These are phyloP conservation scores for Rusavskia elegans DNA, from an alignment of 495 filamentous ascomycete genomes.

Conservation along the genomic window DNA sequence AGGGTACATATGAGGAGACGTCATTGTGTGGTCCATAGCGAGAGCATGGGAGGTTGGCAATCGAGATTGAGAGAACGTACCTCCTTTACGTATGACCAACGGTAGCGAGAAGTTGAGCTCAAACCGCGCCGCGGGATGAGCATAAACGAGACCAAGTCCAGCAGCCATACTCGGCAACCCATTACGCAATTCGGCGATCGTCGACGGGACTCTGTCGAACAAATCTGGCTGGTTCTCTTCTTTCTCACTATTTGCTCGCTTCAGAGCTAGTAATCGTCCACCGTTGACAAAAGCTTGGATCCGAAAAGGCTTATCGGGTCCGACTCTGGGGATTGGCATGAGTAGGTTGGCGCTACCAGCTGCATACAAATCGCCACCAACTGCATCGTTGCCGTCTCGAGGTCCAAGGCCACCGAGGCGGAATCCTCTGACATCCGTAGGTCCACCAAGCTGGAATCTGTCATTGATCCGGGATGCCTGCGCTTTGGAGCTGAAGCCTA, in stretches of 20 bases:
- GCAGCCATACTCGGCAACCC: slow-evolving; percentile 75
- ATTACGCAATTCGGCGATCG: slow-evolving; percentile 47
- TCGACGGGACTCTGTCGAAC: slow-evolving; percentile 31
- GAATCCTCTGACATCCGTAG: slow-evolving; percentile 90
- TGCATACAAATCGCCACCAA: slow-evolving; percentile 83
- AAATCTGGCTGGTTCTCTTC: slow-evolving; percentile 37
- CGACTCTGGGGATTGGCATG: slow-evolving; percentile 65
- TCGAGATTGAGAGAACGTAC: not conserved
- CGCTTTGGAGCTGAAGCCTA: slow-evolving; percentile 31
- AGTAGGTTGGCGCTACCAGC: slow-evolving; percentile 74
- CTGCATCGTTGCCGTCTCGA: slow-evolving; percentile 64
- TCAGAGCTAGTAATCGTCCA: slow-evolving; percentile 66
- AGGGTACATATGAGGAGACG: not conserved
- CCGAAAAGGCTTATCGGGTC: slow-evolving; percentile 66
- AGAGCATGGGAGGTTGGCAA: not conserved
- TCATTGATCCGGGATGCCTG: slow-evolving; percentile 73
- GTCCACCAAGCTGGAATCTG: slow-evolving; percentile 86
- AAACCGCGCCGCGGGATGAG: slow-evolving; percentile 78
- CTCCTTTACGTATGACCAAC: slow-evolving; percentile 54
- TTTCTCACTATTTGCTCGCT: slow-evolving; percentile 36
- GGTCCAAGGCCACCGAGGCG: slow-evolving; percentile 76
- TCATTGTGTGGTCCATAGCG: not conserved
- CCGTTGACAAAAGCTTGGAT: slow-evolving; percentile 85
- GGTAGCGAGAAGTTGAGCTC: slow-evolving; percentile 91
- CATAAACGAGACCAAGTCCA: slow-evolving; percentile 84